Evolutionary conservation across 768 basidiomycete genomes (phyloP).

Genomic region (Amanita phalloides): DNA sequence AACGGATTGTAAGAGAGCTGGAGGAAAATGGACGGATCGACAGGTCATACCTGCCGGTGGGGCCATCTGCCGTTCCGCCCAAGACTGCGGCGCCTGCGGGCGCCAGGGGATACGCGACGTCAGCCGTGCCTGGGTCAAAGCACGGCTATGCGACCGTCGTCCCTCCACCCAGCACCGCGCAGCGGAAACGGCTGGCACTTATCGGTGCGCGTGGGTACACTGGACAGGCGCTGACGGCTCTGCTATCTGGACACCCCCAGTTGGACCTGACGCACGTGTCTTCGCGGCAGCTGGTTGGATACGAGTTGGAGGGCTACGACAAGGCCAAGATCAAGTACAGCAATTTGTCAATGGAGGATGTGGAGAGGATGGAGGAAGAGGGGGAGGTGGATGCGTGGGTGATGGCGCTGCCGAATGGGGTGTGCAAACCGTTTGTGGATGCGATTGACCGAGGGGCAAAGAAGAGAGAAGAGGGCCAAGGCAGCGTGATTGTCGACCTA

Average conservation of each 20-base stretch:
- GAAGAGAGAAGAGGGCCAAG: slow-evolving; percentile 36
- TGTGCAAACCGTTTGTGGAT: slow-evolving; percentile 94
- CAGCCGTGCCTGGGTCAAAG: slow-evolving; percentile 37
- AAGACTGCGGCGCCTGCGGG: slow-evolving; percentile 34
- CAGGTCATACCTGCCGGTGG: slow-evolving; percentile 83
- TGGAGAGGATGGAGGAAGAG: slow-evolving; percentile 80
- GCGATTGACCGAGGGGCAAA: slow-evolving; percentile 74
- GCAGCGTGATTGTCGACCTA: slow-evolving; percentile 84
- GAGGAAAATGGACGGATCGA: slow-evolving; percentile 78
- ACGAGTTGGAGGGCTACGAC: slow-evolving; percentile 68
- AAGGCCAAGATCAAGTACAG: slow-evolving; percentile 67
- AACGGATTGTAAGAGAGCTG: slow-evolving; percentile 66
- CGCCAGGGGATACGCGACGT: slow-evolving; percentile 47
- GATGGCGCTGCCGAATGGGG: slow-evolving; percentile 97
- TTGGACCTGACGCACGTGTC: slow-evolving; percentile 92
- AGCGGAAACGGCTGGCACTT: slow-evolving; percentile 83
- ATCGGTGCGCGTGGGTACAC: slow-evolving; percentile 97
- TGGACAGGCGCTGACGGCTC: slow-evolving; percentile 79
- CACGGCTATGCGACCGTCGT: slow-evolving; percentile 75
- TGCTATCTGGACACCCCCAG: slow-evolving; percentile 84
- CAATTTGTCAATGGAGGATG: slow-evolving; percentile 69
- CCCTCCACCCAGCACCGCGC: slow-evolving; percentile 33
- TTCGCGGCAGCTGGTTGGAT: slow-evolving; percentile 86
- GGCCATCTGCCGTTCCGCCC: slow-evolving; percentile 51
- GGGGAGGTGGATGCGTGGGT: slow-evolving; percentile 97